Evolutionary conservation across 306 rosid species (phyloP).

Genomic region (Cucumis melo): DNA sequence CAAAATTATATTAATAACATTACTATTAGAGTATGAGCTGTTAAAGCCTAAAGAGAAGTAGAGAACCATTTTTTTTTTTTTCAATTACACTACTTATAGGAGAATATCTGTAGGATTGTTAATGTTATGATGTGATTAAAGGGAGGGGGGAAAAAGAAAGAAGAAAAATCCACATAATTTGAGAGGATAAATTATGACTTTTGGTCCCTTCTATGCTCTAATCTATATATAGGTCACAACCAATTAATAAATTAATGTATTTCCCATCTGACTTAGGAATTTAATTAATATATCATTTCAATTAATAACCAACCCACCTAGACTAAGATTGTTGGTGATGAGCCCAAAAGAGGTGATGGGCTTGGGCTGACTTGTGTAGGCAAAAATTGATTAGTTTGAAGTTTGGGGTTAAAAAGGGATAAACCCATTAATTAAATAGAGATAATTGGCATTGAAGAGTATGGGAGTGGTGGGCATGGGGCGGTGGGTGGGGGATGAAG

Average conservation of each 20-base stretch:
- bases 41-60: not conserved
- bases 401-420: not conserved
- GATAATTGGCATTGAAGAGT: slow-evolving; percentile 8
- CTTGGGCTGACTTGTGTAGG: not conserved
- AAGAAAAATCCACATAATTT: not conserved
- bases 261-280: not conserved
- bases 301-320: not conserved
- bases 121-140: not conserved
- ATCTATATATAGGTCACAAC: not conserved
- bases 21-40: not conserved
- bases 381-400: not conserved
- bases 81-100: not conserved
- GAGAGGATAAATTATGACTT: not conserved
- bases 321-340: not conserved
- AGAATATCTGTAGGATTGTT: not conserved
- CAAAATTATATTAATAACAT: not conserved
- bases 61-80: not conserved
- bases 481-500: slow-evolving; percentile 36
- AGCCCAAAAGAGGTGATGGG: not conserved
- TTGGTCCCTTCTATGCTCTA: not conserved
- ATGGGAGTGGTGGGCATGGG: slow-evolving; percentile 29
- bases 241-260: not conserved
- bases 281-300: not conserved
- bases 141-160: too few species aligned
- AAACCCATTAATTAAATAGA: not conserved